Evolutionary conservation across 306 rosid genomes (phyloP).

Genomic region (Carpinus fangiana): DNA sequence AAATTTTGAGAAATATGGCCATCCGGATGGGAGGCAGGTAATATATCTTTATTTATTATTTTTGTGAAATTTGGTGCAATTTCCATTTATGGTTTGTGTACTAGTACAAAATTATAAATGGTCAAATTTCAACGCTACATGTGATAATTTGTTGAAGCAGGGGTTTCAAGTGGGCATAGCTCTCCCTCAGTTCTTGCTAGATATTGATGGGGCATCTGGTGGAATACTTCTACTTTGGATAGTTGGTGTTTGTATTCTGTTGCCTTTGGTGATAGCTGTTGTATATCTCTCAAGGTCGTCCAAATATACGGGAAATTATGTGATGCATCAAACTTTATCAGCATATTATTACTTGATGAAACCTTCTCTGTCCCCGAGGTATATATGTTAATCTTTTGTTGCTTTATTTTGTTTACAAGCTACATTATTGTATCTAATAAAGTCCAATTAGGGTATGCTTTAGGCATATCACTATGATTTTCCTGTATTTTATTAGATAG

Average conservation of each 20-base stretch:
- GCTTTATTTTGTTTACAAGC: background rate
- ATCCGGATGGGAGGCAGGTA: slow-evolving; percentile 98
- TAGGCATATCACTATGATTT: background rate
- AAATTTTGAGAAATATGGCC: slow-evolving; percentile 95
- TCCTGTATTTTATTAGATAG: background rate
- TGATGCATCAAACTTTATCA: slow-evolving; percentile 94
- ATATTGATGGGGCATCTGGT: slow-evolving; percentile 89
- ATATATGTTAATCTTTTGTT: slow-evolving; percentile 11
- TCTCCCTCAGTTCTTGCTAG: slow-evolving; percentile 87
- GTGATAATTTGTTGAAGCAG: slow-evolving; percentile 47
- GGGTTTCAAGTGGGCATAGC: slow-evolving; percentile 99
- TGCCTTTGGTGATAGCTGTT: slow-evolving; percentile 94
- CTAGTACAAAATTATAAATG: background rate
- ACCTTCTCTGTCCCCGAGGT: slow-evolving; percentile 98
- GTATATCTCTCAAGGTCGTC: slow-evolving; percentile 93
- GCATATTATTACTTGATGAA: slow-evolving; percentile 88
- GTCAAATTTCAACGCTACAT: slow-evolving; percentile 18
- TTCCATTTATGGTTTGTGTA: slow-evolving; percentile 17
- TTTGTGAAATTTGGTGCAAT: slow-evolving; percentile 12
- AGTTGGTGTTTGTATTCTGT: slow-evolving; percentile 92
- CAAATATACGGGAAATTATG: slow-evolving; percentile 93
- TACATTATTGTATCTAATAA: background rate
- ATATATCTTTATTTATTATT: slow-evolving; percentile 6
- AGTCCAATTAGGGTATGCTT: slow-evolving; percentile 8
- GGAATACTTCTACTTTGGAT: slow-evolving; percentile 96